Percentiles rank a stretch among this genome's conserved stretches.
Conservation (phyloP, 108 stramenopile species). For the Bacterosira constricta region DNA sequence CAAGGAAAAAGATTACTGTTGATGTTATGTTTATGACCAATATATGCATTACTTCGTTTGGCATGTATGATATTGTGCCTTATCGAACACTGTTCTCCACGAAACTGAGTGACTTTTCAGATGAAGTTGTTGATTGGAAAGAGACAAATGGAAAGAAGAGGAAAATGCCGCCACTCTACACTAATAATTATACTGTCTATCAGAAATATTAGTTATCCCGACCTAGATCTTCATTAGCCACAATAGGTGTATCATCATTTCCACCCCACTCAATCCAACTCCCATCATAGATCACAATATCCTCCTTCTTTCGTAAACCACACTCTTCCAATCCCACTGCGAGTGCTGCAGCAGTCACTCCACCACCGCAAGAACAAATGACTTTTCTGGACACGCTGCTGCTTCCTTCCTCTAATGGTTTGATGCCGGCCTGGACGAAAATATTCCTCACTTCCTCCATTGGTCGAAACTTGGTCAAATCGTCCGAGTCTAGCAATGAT, state of each 20-base stretch:
- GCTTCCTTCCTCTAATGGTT: constrained; percentile 17
- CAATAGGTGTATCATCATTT: constrained; percentile 57
- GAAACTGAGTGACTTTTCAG: no score
- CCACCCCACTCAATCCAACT: constrained; percentile 79
- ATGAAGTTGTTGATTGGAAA: no score
- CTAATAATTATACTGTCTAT: no score
- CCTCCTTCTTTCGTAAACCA: constrained; percentile 49
- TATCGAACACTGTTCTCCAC: no score
- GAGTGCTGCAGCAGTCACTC: constrained; percentile 70
- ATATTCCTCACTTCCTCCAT: constrained; percentile 47
- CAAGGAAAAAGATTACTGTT: no score
- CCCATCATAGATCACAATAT: constrained; percentile 67
- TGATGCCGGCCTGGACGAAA: constrained; percentile 48
- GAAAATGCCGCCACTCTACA: no score
- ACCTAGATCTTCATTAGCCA: no score
- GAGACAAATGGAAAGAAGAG: no score
- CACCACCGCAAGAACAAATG: constrained; percentile 70
- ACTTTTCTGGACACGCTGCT: constrained; percentile 15
- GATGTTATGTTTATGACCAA: no score
- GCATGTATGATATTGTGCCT: no score
- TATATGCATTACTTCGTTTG: no score
- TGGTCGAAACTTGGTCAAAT: constrained; percentile 42
- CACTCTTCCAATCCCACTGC: constrained; percentile 67
- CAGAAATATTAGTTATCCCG: no score
- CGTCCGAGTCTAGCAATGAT: constrained; percentile 37